Conservation (phyloP, 1,139 yeast genomes). For the Geotrichum citri-aurantii region DNA sequence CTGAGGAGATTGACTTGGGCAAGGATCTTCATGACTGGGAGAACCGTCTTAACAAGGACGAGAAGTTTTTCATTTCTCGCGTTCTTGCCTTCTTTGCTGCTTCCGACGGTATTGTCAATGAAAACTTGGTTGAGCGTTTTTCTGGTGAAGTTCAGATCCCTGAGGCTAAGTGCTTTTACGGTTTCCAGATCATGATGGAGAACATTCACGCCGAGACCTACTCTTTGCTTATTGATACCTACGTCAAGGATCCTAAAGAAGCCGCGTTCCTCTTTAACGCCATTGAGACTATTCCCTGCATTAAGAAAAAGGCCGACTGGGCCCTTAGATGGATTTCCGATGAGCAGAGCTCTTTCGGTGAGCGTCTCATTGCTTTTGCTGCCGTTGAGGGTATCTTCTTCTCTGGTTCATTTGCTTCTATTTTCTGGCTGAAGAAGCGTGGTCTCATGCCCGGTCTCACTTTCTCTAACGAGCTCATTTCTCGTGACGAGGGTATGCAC, state of each 20-base stretch:
- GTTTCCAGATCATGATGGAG: constrained; percentile 99
- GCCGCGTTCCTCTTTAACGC: constrained; percentile 86
- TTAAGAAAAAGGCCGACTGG: constrained; percentile 96
- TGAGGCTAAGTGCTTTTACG: constrained; percentile 97
- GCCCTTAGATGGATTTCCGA: constrained; percentile 94
- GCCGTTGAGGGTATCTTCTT: constrained; percentile 99
- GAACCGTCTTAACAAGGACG: constrained; percentile 74
- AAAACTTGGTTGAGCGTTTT: constrained; percentile 93
- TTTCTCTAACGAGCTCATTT: constrained; percentile 91
- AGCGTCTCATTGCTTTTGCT: constrained; percentile 95
- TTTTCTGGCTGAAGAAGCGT: constrained; percentile 96
- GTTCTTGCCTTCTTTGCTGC: constrained; percentile 98
- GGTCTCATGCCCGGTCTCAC: constrained; percentile 98
- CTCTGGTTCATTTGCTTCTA: constrained; percentile 95
- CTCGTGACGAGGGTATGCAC: constrained; percentile 98
- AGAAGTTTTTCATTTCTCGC: constrained; percentile 82
- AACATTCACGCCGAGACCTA: constrained; percentile 97
- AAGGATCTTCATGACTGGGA: constrained; percentile 93
- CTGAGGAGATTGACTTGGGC: constrained; percentile 94
- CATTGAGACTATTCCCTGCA: constrained; percentile 88
- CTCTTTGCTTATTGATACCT: constrained; percentile 87
- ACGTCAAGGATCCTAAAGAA: constrained; percentile 92
- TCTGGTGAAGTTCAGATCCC: constrained; percentile 96
- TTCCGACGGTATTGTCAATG: constrained; percentile 95
- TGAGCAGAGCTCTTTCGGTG: constrained; percentile 80